A percentile compares a stretch with the other conserved stretches of the same genome.
Evolutionary conservation across 352 stramenopile species (phyloP).

Genomic region (Globisporangium cylindrosporum): DNA sequence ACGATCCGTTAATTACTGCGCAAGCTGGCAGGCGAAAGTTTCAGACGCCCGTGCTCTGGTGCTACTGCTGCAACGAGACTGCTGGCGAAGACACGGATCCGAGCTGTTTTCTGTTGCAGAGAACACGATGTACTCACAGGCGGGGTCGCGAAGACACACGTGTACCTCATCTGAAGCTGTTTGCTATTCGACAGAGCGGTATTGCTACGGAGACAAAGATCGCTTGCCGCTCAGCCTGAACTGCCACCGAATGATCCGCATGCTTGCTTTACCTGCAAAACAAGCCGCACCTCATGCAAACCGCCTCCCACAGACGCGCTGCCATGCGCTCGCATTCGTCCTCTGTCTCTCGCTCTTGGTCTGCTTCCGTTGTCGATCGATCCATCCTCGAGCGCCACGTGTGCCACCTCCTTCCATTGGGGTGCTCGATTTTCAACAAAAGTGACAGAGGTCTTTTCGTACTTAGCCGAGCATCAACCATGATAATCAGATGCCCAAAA

Average conservation of each 20-base stretch:
- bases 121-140: background rate
- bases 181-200: background rate
- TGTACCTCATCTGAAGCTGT: background rate
- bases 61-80: background rate
- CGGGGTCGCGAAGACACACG: background rate
- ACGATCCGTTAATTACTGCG: background rate
- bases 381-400: background rate
- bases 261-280: background rate
- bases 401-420: background rate
- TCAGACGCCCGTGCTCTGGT: background rate
- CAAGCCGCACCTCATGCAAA: background rate
- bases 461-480: conserved; percentile 5
- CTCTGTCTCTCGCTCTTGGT: background rate
- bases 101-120: background rate
- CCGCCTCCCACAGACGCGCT: background rate
- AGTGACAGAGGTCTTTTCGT: background rate
- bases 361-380: background rate
- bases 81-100: too few relatives aligned
- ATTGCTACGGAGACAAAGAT: background rate
- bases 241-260: background rate
- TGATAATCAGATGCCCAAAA: conserved; percentile 6
- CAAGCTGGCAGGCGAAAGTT: background rate
- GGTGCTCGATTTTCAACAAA: background rate
- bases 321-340: background rate
- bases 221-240: too few relatives aligned